These are phyloP conservation scores for Gentiana dahurica DNA, from an alignment of 257 asterid species.

Conservation along the genomic window DNA sequence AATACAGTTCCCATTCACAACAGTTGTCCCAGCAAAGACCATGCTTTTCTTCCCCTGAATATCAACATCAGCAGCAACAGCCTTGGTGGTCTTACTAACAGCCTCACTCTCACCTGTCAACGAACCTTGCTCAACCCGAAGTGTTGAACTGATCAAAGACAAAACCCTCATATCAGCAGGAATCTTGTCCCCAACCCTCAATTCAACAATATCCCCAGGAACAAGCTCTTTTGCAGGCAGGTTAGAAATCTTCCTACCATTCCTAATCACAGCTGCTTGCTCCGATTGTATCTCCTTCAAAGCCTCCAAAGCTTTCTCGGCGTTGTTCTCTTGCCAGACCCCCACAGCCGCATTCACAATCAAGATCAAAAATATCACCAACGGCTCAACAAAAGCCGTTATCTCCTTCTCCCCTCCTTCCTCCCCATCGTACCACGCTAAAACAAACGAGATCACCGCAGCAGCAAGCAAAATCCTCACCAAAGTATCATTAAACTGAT, in stretches of 20 bases:
- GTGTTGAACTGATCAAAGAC: slow-evolving; percentile 80
- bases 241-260: slow-evolving; percentile 50
- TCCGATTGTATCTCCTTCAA: slow-evolving; percentile 97
- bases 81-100: slow-evolving; percentile 76
- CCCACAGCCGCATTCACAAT: slow-evolving; percentile 95
- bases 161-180: slow-evolving; percentile 98
- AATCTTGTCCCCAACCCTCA: slow-evolving; percentile 93
- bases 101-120: slow-evolving; percentile 99
- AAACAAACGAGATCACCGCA: slow-evolving; percentile 85
- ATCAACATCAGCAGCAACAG: slow-evolving; percentile 79
- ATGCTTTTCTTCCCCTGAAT: slow-evolving; percentile 96
- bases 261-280: slow-evolving; percentile 76
- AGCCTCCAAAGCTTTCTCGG: slow-evolving; percentile 96
- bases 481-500: slow-evolving; percentile 89
- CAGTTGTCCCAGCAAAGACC: slow-evolving; percentile 97
- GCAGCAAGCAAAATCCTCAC: slow-evolving; percentile 88
- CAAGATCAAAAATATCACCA: slow-evolving; percentile 86
- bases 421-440: slow-evolving; percentile 94
- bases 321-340: slow-evolving; percentile 99
- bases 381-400: slow-evolving; percentile 95
- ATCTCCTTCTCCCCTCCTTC: slow-evolving; percentile 96
- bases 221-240: slow-evolving; percentile 90
- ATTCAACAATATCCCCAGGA: slow-evolving; percentile 94
- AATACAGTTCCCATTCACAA: slow-evolving; percentile 85
- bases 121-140: slow-evolving; percentile 91